Evolutionary conservation across 2,329 filamentous ascomycete genomes (phyloP).

Genomic region (Didymella sp.): DNA sequence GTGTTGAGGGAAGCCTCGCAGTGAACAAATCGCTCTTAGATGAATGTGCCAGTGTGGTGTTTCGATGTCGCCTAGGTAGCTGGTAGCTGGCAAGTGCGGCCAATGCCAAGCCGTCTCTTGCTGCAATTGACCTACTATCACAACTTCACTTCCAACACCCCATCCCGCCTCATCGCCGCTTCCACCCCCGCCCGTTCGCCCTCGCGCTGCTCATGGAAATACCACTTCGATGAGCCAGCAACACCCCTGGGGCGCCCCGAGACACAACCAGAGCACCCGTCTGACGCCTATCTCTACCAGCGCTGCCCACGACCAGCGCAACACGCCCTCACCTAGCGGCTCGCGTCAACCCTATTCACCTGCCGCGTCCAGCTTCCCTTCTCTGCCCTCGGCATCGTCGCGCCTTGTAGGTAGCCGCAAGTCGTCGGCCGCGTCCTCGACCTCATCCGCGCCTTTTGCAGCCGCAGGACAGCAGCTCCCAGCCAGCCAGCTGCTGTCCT

Average conservation of each 20-base stretch:
- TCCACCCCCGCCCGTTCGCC: constrained; percentile 31
- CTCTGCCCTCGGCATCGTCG: constrained; percentile 57
- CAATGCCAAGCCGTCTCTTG: constrained; percentile 12
- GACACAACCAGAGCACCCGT: constrained; percentile 62
- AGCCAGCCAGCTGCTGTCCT: constrained; percentile 61
- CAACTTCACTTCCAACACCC: constrained; percentile 26
- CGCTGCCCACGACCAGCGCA: constrained; percentile 53
- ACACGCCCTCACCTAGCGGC: constrained; percentile 58
- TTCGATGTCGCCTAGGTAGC: not conserved
- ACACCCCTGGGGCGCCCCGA: constrained; percentile 64
- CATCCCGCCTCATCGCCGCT: constrained; percentile 30
- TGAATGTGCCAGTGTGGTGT: not conserved
- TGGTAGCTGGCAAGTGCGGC: constrained; percentile 19
- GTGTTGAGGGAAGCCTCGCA: not conserved
- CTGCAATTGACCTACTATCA: constrained; percentile 23
- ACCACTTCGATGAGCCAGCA: constrained; percentile 59
- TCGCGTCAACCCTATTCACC: constrained; percentile 61
- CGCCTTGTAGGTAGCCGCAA: constrained; percentile 61
- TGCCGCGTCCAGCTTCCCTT: constrained; percentile 60
- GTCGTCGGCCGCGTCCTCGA: constrained; percentile 62
- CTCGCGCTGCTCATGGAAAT: constrained; percentile 52
- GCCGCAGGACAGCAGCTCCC: constrained; percentile 64
- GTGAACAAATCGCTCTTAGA: not conserved
- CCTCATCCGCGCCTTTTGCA: constrained; percentile 62
- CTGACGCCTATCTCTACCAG: constrained; percentile 64